These are phyloP conservation scores for Microstegium vimineum DNA, from an alignment of 176 grass and related monocot genomes.

Conservation along the genomic window DNA sequence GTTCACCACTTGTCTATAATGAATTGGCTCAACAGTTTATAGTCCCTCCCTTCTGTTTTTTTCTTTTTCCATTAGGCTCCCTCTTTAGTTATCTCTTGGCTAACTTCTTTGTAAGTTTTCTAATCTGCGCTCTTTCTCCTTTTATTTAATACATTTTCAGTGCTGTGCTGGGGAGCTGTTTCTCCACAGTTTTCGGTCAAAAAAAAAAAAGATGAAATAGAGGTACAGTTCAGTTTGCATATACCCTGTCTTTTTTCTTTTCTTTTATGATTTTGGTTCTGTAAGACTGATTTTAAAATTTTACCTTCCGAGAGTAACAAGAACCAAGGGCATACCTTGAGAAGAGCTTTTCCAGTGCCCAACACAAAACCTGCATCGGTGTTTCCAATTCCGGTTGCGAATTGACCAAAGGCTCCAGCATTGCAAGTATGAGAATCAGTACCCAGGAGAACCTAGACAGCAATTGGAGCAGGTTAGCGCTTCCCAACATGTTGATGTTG, in stretches of 20 bases:
- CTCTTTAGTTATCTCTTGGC: too few relatives aligned
- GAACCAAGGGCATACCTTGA: conserved; percentile 57
- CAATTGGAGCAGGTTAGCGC: neutral
- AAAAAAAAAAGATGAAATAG: too few relatives aligned
- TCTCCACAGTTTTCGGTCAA: too few relatives aligned
- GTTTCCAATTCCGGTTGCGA: conserved; percentile 97
- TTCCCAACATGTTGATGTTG: neutral
- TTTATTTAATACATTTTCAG: too few relatives aligned
- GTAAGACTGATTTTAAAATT: neutral
- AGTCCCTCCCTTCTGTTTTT: too few relatives aligned
- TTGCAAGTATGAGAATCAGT: conserved; percentile 98
- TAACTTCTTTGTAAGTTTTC: too few relatives aligned
- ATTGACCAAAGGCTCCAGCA: conserved; percentile 96
- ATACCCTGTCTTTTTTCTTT: neutral
- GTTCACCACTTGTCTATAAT: too few relatives aligned
- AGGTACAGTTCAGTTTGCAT: neutral
- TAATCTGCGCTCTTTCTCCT: too few relatives aligned
- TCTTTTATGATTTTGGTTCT: neutral
- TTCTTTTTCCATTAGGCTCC: too few relatives aligned
- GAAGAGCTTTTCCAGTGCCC: conserved; percentile 85
- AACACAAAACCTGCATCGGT: conserved; percentile 94
- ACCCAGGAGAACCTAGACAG: conserved; percentile 77
- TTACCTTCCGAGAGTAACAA: neutral
- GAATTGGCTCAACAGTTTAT: too few relatives aligned
- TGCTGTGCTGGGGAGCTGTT: too few relatives aligned